Conservation (phyloP, 75 land plant genomes). For the Cunninghamia lanceolata region DNA sequence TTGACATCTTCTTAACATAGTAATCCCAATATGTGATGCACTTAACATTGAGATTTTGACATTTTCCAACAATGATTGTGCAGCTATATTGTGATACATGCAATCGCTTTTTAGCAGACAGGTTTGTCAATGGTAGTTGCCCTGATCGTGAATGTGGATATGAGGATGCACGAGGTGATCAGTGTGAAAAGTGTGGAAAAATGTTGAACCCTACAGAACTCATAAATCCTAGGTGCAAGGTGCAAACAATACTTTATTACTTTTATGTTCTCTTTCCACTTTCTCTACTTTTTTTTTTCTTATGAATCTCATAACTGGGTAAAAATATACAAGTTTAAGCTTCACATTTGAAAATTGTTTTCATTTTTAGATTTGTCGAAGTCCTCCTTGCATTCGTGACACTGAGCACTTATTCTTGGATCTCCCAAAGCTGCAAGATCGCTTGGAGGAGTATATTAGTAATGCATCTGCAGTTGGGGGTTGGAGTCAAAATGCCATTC, state of each 20-base stretch:
- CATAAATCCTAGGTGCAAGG: constrained; percentile 93
- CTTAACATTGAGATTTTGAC: constrained; percentile 6
- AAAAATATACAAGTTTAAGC: not conserved
- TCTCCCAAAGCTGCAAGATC: constrained; percentile 74
- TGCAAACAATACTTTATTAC: constrained; percentile 4
- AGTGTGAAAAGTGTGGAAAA: constrained; percentile 91
- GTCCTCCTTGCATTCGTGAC: constrained; percentile 70
- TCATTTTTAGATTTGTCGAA: constrained; percentile 60
- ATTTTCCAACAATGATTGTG: constrained; percentile 14
- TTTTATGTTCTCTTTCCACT: not conserved
- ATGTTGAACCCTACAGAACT: constrained; percentile 91
- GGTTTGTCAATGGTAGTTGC: constrained; percentile 90
- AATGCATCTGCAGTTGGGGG: constrained; percentile 66
- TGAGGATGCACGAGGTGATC: constrained; percentile 93
- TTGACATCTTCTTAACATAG: not conserved
- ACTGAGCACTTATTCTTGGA: constrained; percentile 93
- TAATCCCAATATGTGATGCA: not conserved
- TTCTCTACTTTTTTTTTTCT: not conserved
- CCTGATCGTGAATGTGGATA: constrained; percentile 67
- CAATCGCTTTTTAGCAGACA: constrained; percentile 82
- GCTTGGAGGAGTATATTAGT: constrained; percentile 67
- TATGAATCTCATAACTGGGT: not conserved
- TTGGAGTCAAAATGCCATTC: constrained; percentile 97
- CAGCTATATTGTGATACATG: constrained; percentile 94
- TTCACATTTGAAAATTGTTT: constrained; percentile 6